phyloP scores from a whole-genome alignment of 495 filamentous ascomycete genomes.

The Trichoderma gamsii region DNA sequence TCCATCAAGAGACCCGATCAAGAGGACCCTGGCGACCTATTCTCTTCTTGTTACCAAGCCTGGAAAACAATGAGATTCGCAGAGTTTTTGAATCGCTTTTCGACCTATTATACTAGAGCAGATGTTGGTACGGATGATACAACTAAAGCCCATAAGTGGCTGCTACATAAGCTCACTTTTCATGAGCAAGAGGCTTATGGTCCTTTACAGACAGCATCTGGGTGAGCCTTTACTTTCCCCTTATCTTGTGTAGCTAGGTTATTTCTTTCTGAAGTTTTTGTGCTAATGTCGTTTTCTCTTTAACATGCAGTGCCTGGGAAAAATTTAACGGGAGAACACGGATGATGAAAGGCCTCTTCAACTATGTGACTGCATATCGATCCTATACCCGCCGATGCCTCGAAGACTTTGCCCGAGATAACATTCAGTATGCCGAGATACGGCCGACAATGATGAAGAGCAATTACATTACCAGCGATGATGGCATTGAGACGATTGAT shows the following conservation, averaged over 20 bases:
- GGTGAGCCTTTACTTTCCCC: slow-evolving; percentile 22
- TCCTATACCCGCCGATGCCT: slow-evolving; percentile 42
- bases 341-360: slow-evolving; percentile 58
- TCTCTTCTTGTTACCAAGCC: slow-evolving; percentile 23
- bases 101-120: neutral
- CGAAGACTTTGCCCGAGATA: slow-evolving; percentile 46
- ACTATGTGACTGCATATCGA: slow-evolving; percentile 46
- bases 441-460: slow-evolving; percentile 52
- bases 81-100: slow-evolving; percentile 29
- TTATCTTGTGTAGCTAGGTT: neutral
- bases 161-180: slow-evolving; percentile 45
- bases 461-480: slow-evolving; percentile 44
- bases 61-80: slow-evolving; percentile 33
- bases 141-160: slow-evolving; percentile 33
- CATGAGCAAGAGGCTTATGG: slow-evolving; percentile 41
- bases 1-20: slow-evolving; percentile 33
- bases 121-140: no score
- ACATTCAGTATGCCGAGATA: slow-evolving; percentile 54
- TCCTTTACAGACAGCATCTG: slow-evolving; percentile 31
- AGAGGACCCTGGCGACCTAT: slow-evolving; percentile 23
- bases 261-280: neutral
- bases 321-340: slow-evolving; percentile 49
- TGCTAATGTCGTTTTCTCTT: neutral
- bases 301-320: slow-evolving; percentile 43
- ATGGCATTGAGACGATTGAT: slow-evolving; percentile 35